These are phyloP conservation scores for Grosmannia huntii DNA, from an alignment of 2,329 filamentous ascomycete species.

Conservation along the genomic window DNA sequence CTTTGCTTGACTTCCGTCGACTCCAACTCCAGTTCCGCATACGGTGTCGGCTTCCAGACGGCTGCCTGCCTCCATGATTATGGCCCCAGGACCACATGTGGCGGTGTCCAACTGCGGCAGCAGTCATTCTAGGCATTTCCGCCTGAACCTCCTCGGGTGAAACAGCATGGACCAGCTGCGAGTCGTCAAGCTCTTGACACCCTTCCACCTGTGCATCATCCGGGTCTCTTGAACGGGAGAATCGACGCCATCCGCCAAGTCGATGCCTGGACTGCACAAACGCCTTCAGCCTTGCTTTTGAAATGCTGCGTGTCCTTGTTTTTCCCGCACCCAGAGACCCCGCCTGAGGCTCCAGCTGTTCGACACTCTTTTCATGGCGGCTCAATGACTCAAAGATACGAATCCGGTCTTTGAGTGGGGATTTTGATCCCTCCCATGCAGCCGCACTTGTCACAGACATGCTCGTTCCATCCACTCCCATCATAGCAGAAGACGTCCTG, in stretches of 20 bases:
- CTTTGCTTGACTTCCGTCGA: neutral
- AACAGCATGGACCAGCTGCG: neutral
- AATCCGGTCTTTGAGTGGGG: slow-evolving; percentile 16
- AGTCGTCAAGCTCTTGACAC: neutral
- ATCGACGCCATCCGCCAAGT: neutral
- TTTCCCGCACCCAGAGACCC: neutral
- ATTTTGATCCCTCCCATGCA: neutral
- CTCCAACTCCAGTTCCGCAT: slow-evolving; percentile 10
- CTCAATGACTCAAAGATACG: slow-evolving; percentile 15
- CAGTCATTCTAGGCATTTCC: neutral
- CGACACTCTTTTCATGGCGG: neutral
- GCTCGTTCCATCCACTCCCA: neutral
- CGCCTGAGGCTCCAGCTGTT: neutral
- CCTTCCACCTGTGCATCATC: neutral
- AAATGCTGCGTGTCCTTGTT: neutral
- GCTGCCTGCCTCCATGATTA: neutral
- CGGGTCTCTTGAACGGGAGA: neutral
- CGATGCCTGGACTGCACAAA: neutral
- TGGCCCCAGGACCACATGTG: neutral
- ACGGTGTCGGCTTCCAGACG: neutral
- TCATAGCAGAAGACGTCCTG: neutral
- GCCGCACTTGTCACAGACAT: neutral
- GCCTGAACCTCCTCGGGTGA: neutral
- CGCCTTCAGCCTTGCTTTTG: neutral
- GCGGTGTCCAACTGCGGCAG: neutral